Percentiles rank a stretch among this genome's conserved stretches.
Evolutionary conservation across 805 yeast genomes (phyloP).

Genomic region (Candida qinlingensis): DNA sequence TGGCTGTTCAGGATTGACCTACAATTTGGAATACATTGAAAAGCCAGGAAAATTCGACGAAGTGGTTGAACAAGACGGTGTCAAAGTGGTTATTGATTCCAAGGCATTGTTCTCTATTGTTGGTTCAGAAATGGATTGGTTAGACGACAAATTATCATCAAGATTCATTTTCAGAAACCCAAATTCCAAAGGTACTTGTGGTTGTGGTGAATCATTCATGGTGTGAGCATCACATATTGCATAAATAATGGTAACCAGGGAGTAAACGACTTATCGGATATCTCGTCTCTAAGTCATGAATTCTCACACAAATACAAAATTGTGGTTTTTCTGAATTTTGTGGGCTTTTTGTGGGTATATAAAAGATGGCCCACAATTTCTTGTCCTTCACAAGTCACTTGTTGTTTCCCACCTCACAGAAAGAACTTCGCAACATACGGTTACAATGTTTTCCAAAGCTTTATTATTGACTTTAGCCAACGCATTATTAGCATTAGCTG

Average conservation of each 20-base stretch:
- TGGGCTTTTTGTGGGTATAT: neutral
- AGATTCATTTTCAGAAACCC: constrained; percentile 93
- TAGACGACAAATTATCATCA: constrained; percentile 84
- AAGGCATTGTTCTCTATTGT: constrained; percentile 93
- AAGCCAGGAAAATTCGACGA: constrained; percentile 96
- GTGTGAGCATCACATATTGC: constrained; percentile 40
- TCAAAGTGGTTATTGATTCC: constrained; percentile 87
- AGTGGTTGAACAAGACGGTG: constrained; percentile 87
- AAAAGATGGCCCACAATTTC: too few species aligned
- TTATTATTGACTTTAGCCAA: constrained; percentile 9
- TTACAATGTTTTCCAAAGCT: constrained; percentile 11
- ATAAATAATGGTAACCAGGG: neutral
- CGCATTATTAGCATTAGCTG: constrained; percentile 6
- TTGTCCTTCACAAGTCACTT: too few species aligned
- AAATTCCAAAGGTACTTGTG: constrained; percentile 96
- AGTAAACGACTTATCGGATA: too few species aligned
- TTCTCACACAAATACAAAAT: neutral
- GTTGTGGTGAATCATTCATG: constrained; percentile 98
- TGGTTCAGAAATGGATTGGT: constrained; percentile 98
- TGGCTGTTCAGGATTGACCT: constrained; percentile 94
- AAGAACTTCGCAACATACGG: neutral
- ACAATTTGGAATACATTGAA: constrained; percentile 84
- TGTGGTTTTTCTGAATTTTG: neutral
- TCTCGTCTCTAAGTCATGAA: neutral
- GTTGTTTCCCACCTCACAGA: too few species aligned